Percentiles rank a stretch among this genome's conserved stretches.
Conservation (phyloP, 2,329 filamentous ascomycete species). For the Colletotrichum cereale region DNA sequence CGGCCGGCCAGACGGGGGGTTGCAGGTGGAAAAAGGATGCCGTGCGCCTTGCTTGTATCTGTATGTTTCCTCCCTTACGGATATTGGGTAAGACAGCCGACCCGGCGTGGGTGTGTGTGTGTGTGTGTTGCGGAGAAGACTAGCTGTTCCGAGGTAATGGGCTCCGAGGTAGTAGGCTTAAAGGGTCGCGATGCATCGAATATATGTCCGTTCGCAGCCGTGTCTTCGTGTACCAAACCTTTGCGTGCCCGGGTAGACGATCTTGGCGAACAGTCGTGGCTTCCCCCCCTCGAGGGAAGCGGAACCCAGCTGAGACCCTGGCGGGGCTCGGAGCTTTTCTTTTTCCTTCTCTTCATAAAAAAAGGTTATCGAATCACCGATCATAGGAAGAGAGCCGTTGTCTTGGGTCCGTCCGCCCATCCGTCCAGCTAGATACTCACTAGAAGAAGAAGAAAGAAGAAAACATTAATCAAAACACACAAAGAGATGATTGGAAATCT, state of each 20-base stretch:
- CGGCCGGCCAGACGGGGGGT: neutral
- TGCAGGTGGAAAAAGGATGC: neutral
- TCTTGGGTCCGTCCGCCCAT: neutral
- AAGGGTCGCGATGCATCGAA: neutral
- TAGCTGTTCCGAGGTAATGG: neutral
- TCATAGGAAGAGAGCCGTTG: neutral
- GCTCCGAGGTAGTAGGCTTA: neutral
- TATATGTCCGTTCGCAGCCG: constrained; percentile 7
- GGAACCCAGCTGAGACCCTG: neutral
- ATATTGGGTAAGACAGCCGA: too few species aligned
- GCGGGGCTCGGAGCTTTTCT: neutral
- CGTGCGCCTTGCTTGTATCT: neutral
- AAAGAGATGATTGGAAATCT: neutral
- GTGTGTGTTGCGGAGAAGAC: neutral
- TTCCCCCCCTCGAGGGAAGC: neutral
- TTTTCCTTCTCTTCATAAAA: neutral
- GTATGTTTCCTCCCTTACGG: neutral
- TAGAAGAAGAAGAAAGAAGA: too few species aligned
- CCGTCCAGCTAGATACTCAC: too few species aligned
- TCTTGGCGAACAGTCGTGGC: too few species aligned
- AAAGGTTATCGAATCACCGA: neutral
- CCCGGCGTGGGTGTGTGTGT: too few species aligned
- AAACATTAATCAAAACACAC: neutral
- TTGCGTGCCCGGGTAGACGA: too few species aligned
- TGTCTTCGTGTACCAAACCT: constrained; percentile 2